These are phyloP conservation scores for Ceratocystis alfenasii DNA, from an alignment of 2,329 filamentous ascomycete species.

Conservation along the genomic window DNA sequence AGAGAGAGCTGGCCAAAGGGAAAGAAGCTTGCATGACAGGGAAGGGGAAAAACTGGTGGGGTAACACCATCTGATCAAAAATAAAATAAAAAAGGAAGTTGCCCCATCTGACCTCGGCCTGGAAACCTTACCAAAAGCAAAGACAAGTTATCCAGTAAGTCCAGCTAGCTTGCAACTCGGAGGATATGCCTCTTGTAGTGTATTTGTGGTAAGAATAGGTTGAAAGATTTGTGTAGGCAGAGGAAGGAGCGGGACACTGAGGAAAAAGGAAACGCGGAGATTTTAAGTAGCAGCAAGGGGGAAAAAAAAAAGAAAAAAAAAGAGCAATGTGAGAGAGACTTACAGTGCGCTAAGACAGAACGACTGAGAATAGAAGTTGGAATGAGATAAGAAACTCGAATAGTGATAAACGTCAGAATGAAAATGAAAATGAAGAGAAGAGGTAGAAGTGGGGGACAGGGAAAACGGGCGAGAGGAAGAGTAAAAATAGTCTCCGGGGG, in stretches of 20 bases:
- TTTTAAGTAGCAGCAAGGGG: background rate
- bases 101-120: background rate
- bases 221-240: background rate
- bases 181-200: no score
- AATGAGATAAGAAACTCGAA: background rate
- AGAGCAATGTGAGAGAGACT: background rate
- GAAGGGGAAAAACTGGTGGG: conserved; percentile 1
- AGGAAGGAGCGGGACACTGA: background rate
- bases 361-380: background rate
- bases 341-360: conserved; percentile 5
- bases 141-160: background rate
- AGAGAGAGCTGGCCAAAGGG: background rate
- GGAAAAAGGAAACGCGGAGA: background rate
- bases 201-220: background rate
- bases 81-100: background rate
- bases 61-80: background rate
- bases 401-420: conserved; percentile 9
- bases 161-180: background rate
- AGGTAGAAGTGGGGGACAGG: conserved; percentile 5
- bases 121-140: background rate
- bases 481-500: conserved; percentile 13
- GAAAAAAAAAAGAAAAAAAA: background rate
- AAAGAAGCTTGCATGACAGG: background rate
- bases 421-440: conserved; percentile 15
- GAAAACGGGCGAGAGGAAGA: conserved; percentile 11